Evolutionary conservation across 352 stramenopile genomes (phyloP).

Genomic region (Globisporangium abappressorium): DNA sequence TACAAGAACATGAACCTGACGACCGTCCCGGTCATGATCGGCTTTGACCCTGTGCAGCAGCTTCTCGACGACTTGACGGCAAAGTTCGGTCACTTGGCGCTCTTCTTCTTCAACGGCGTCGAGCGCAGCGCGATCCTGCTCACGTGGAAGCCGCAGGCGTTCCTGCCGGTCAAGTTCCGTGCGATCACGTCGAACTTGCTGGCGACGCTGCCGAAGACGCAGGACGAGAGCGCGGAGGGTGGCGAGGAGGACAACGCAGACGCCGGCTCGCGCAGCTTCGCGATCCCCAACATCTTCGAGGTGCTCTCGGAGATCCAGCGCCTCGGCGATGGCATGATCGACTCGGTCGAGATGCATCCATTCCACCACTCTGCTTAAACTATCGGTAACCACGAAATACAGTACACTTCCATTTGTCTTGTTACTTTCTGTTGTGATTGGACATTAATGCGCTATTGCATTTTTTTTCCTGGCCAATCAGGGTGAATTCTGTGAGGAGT

Average conservation of each 20-base stretch:
- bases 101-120: slow-evolving; percentile 79
- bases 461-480: not conserved
- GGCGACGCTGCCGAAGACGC: slow-evolving; percentile 42
- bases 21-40: slow-evolving; percentile 57
- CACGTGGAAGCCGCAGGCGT: slow-evolving; percentile 78
- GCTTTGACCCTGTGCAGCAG: slow-evolving; percentile 73
- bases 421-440: not conserved
- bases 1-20: slow-evolving; percentile 88
- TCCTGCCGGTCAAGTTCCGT: slow-evolving; percentile 77
- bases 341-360: slow-evolving; percentile 46
- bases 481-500: not conserved
- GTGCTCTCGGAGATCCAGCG: slow-evolving; percentile 72
- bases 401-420: slow-evolving; percentile 6
- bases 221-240: slow-evolving; percentile 16
- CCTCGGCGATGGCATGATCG: slow-evolving; percentile 62
- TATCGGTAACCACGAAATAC: not conserved
- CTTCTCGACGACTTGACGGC: slow-evolving; percentile 54
- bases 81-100: slow-evolving; percentile 61
- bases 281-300: slow-evolving; percentile 78
- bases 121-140: slow-evolving; percentile 64
- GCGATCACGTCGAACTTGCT: slow-evolving; percentile 68
- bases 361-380: slow-evolving; percentile 24
- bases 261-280: slow-evolving; percentile 27
- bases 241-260: slow-evolving; percentile 23
- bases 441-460: not conserved